phyloP scores from a whole-genome alignment of 176 grass and related monocot genomes.

The Lolium multiflorum region DNA sequence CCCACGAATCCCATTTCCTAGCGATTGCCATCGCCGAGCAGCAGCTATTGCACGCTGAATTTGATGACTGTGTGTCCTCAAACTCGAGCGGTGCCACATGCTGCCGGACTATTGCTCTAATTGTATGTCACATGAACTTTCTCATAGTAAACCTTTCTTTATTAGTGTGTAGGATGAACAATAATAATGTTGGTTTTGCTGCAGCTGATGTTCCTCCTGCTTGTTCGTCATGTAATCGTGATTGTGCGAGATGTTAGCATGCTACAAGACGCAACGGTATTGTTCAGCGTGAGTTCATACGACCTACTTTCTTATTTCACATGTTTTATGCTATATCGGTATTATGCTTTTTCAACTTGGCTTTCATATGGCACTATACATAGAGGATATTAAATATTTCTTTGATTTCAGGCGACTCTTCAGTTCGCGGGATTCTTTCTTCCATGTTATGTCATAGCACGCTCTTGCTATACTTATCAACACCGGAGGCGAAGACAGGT shows the following conservation, averaged over 20 bases:
- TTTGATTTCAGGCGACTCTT: constrained; percentile 73
- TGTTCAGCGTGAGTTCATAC: constrained; percentile 82
- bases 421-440: constrained; percentile 87
- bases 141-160: not conserved
- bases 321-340: not conserved
- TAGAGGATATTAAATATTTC: constrained; percentile 4
- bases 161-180: not conserved
- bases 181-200: constrained; percentile 14
- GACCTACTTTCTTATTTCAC: not conserved
- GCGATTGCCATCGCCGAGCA: constrained; percentile 92
- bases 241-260: constrained; percentile 78
- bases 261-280: constrained; percentile 74
- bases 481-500: constrained; percentile 83
- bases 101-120: constrained; percentile 78
- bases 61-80: constrained; percentile 68
- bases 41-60: constrained; percentile 81
- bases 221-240: constrained; percentile 81
- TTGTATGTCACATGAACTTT: constrained; percentile 47
- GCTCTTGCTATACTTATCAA: constrained; percentile 80
- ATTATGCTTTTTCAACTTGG: constrained; percentile 17
- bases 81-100: constrained; percentile 69
- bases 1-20: constrained; percentile 84
- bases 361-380: not conserved
- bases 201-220: constrained; percentile 89
- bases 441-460: constrained; percentile 93